Percentiles rank a stretch among this genome's conserved stretches.
These are phyloP conservation scores for Aspergillus funiculosus DNA, from an alignment of 495 filamentous ascomycete species.

Conservation along the genomic window DNA sequence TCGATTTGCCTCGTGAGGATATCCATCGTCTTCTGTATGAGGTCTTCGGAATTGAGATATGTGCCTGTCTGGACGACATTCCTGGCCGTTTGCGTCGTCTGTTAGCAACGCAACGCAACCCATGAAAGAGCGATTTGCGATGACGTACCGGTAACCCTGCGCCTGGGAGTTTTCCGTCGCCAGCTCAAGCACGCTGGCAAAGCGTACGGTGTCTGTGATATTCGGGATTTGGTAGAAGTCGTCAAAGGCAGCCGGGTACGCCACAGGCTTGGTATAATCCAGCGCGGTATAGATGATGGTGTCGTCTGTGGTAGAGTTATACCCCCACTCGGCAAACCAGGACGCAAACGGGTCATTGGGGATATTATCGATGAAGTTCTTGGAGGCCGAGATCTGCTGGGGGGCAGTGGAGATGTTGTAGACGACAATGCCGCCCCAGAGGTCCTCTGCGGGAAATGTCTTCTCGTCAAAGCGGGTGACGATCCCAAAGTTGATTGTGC, in stretches of 20 bases:
- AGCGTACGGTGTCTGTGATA: conserved; percentile 10
- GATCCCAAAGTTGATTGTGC: conserved; percentile 51
- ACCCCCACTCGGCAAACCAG: conserved; percentile 21
- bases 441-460: conserved; percentile 27
- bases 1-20: conserved; percentile 19
- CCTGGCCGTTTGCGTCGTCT: too few species aligned
- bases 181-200: conserved; percentile 14
- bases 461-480: conserved; percentile 43
- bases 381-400: conserved; percentile 14
- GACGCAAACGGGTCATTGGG: conserved; percentile 17
- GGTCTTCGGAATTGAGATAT: conserved; percentile 13
- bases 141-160: conserved; percentile 16
- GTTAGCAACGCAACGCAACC: conserved; percentile 1
- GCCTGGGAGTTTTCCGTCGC: conserved; percentile 17
- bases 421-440: conserved; percentile 36
- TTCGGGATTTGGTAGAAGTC: conserved; percentile 17
- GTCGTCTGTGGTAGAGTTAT: conserved; percentile 9
- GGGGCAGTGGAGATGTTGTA: conserved; percentile 15
- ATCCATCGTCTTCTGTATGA: conserved; percentile 14
- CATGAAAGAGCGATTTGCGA: not conserved
- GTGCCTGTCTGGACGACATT: conserved; percentile 20
- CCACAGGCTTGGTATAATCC: conserved; percentile 19
- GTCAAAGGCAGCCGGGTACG: conserved; percentile 12
- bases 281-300: conserved; percentile 15
- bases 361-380: conserved; percentile 19